Percentiles rank a stretch among this genome's conserved stretches.
These are phyloP conservation scores for Fusarium sp. DNA, from an alignment of 2,329 filamentous ascomycete species.

Conservation along the genomic window DNA sequence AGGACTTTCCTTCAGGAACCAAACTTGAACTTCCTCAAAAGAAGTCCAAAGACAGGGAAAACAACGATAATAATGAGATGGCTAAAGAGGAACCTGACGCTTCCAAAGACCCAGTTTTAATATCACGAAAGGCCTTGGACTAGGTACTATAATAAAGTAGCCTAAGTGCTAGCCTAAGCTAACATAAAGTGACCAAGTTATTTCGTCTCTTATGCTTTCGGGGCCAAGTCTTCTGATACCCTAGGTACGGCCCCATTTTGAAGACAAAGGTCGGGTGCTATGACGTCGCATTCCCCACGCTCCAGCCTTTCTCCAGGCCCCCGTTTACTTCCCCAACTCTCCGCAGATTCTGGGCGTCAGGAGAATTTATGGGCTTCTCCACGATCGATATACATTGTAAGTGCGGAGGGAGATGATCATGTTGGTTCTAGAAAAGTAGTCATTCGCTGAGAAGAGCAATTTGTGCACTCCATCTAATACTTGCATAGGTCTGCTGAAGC, in stretches of 20 bases:
- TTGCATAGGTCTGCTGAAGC: neutral
- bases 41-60: neutral
- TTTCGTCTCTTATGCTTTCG: too few relatives aligned
- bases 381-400: constrained; percentile 1
- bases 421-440: neutral
- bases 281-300: constrained; percentile 47
- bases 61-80: neutral
- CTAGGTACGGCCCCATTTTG: constrained; percentile 1
- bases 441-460: neutral
- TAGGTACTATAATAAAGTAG: too few relatives aligned
- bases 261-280: constrained; percentile 2
- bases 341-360: constrained; percentile 13
- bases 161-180: too few relatives aligned
- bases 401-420: neutral
- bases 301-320: constrained; percentile 4
- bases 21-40: neutral
- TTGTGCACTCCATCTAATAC: neutral
- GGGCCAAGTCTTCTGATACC: too few relatives aligned
- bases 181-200: too few relatives aligned
- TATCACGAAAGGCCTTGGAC: constrained; percentile 1
- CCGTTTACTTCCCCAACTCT: constrained; percentile 30
- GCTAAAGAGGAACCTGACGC: neutral
- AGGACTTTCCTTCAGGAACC: neutral
- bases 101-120: constrained; percentile 35
- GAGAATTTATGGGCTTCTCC: constrained; percentile 10